Evolutionary conservation across 1,139 yeast genomes (phyloP), one percentile per base, ranked within the genome.

Genomic region (Yamadazyma atmosphaerica): DNA sequence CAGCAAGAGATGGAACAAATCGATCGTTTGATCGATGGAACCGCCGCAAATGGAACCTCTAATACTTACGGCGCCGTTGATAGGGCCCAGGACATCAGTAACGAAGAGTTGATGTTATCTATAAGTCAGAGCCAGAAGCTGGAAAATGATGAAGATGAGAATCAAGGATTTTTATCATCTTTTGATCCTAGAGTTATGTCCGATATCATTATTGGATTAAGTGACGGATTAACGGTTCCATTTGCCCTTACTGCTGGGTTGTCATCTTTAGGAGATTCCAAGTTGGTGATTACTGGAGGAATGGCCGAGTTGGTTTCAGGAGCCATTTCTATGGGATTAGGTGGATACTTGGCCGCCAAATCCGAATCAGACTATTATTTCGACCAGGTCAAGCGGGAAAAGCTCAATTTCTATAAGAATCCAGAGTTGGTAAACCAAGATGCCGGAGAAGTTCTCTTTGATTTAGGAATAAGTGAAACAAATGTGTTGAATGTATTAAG

Each of bases 251-350:
- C 92, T 4, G 92, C 94, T 0, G 94, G 92, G 32, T 69, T 85
- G 42, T 83, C 89, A 1, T 82, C 89, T 1, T 68, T 85, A 41
- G 94, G 94, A 41, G 84, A 83, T 54, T 68, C 89, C 12, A 80
- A 74, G 55, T 68, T 85, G 53, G 94, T 85, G 28, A 83, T 85
- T 38, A 83, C 92, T 16, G 94, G 92, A 71, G 94, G 92, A 28
- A 78, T 85, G 77, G 92, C 92, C 3, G 94, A 85, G 60, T 69
- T 85, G 53, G 86, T 85, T 4, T 81, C 88, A 4, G 94, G 94
- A 32, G 87, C 92, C 32, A 84, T 85, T 31, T 83, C 90, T 17
- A 85, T 85, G 94, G 94, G 94, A 3, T 74, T 85, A 42, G 94
- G 94, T 43, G 94, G 94, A 13, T 85, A 74, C 56, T 68, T 85